Evolutionary conservation across 2,329 filamentous ascomycete genomes (phyloP).

Genomic region (Volutella citrinella): DNA sequence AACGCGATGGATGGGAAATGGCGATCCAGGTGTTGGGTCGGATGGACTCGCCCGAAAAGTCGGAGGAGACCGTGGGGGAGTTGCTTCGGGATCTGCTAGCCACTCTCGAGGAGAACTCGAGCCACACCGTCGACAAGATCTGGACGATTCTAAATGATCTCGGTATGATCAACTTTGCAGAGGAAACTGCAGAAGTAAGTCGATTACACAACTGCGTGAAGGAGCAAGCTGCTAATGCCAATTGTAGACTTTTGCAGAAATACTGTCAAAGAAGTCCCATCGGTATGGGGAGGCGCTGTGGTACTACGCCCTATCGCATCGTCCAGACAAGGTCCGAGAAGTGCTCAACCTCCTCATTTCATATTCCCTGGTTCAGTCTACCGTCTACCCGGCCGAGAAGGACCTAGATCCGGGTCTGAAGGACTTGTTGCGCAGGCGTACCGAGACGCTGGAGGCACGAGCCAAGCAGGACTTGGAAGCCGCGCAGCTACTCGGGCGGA

Average conservation of each 20-base stretch:
- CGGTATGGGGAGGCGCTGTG: conserved; percentile 83
- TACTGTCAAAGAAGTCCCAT: conserved; percentile 67
- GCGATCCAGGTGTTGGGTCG: conserved; percentile 79
- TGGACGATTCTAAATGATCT: conserved; percentile 75
- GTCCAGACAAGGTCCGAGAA: conserved; percentile 73
- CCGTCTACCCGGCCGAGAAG: conserved; percentile 67
- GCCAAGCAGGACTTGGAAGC: conserved; percentile 76
- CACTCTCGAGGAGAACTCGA: conserved; percentile 61
- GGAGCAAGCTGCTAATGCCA: conserved; percentile 14
- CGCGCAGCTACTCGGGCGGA: conserved; percentile 76
- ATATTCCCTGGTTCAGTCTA: conserved; percentile 81
- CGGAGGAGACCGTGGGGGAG: conserved; percentile 70
- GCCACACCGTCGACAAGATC: conserved; percentile 74
- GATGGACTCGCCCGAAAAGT: conserved; percentile 69
- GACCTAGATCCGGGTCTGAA: conserved; percentile 73
- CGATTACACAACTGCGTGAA: background rate
- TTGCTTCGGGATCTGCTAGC: conserved; percentile 67
- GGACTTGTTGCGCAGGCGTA: conserved; percentile 68
- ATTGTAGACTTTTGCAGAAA: conserved; percentile 75
- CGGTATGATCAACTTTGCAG: conserved; percentile 74
- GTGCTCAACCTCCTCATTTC: conserved; percentile 85
- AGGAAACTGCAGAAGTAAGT: conserved; percentile 77
- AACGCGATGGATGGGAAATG: conserved; percentile 81
- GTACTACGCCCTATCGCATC: conserved; percentile 86
- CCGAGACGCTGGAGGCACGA: conserved; percentile 66